Conservation (phyloP, 2,329 filamentous ascomycete species). For the Verticillium nubilum region DNA sequence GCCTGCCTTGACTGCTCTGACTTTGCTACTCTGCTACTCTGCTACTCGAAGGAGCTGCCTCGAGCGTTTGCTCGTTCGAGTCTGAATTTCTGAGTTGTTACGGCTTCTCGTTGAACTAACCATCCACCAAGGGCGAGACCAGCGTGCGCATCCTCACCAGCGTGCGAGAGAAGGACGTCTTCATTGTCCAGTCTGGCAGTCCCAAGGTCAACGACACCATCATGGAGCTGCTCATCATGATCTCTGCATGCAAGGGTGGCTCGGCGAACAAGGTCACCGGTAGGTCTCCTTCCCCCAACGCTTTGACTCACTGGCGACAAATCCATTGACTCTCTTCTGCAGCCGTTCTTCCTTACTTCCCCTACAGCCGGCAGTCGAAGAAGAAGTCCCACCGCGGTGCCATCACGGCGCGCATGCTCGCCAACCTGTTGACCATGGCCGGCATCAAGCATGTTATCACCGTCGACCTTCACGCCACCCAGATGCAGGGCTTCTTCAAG, state of each 20-base stretch:
- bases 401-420: conserved; percentile 95
- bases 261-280: conserved; percentile 96
- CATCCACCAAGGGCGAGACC: conserved; percentile 53
- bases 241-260: conserved; percentile 95
- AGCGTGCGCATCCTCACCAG: conserved; percentile 65
- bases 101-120: conserved; percentile 20
- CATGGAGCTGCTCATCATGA: conserved; percentile 99
- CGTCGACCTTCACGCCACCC: conserved; percentile 91
- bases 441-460: conserved; percentile 98
- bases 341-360: conserved; percentile 92
- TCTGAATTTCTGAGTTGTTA: conserved; percentile 2
- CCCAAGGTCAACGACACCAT: conserved; percentile 96
- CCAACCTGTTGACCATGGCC: conserved; percentile 87
- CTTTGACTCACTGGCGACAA: conserved; percentile 5
- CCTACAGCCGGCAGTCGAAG: conserved; percentile 98
- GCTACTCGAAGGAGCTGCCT: conserved; percentile 6
- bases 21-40: too few relatives aligned
- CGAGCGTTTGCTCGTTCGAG: conserved; percentile 9
- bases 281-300: conserved; percentile 34
- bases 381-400: conserved; percentile 96
- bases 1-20: too few relatives aligned
- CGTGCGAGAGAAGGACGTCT: conserved; percentile 97
- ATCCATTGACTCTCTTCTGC: conserved; percentile 4
- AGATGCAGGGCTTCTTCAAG: conserved; percentile 99
- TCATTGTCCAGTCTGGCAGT: conserved; percentile 96